These are phyloP conservation scores for Talaromyces borbonicus DNA, from an alignment of 495 filamentous ascomycete genomes.

Conservation along the genomic window DNA sequence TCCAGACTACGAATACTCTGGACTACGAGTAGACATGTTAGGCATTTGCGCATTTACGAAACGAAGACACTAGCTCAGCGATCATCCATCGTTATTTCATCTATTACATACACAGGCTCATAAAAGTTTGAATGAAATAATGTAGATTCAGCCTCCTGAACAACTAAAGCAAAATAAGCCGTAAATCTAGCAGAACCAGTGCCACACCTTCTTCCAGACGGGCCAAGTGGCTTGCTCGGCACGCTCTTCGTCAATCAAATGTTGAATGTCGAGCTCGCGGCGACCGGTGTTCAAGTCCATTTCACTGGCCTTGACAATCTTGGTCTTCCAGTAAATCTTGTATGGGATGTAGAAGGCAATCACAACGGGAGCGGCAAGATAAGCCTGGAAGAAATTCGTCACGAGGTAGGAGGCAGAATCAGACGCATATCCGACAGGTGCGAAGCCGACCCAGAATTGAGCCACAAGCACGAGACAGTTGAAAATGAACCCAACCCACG, in stretches of 20 bases:
- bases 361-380: constrained; percentile 78
- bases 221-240: constrained; percentile 68
- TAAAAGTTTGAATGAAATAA: too few species aligned
- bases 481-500: constrained; percentile 72
- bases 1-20: too few species aligned
- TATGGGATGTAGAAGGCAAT: constrained; percentile 64
- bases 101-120: too few species aligned
- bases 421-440: constrained; percentile 52
- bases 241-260: constrained; percentile 65
- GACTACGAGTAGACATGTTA: too few species aligned
- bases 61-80: too few species aligned
- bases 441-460: constrained; percentile 89
- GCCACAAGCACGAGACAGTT: constrained; percentile 77
- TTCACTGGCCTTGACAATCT: constrained; percentile 49
- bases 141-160: too few species aligned
- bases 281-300: constrained; percentile 89
- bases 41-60: too few species aligned
- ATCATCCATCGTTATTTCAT: too few species aligned
- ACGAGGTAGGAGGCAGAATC: constrained; percentile 35
- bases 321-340: constrained; percentile 67
- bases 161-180: background rate
- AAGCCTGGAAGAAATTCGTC: constrained; percentile 64
- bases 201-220: constrained; percentile 69
- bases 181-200: constrained; percentile 39
- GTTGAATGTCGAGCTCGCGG: constrained; percentile 70